These are phyloP conservation scores for Triangularia setosa DNA, from an alignment of 2,329 filamentous ascomycete genomes.

Conservation along the genomic window DNA sequence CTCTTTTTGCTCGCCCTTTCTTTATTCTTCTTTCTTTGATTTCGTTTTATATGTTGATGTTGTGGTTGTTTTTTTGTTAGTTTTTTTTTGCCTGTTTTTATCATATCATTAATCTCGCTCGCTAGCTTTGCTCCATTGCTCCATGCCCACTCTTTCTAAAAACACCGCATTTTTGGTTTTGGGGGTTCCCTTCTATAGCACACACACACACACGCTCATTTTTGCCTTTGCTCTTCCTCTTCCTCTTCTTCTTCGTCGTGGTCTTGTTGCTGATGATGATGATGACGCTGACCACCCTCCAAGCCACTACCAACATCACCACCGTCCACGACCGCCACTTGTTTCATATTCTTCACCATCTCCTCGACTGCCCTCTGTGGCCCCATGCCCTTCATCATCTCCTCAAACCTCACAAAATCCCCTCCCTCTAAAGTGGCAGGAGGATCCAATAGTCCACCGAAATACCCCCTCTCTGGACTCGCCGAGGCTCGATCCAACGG, in stretches of 20 bases:
- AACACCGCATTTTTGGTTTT: not conserved
- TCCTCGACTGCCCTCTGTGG: not conserved
- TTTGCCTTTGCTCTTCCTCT: no score
- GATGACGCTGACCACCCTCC: no score
- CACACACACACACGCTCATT: no score
- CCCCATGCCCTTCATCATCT: not conserved
- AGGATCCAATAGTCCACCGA: no score
- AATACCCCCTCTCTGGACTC: not conserved
- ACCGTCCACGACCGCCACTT: no score
- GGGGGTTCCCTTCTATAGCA: not conserved
- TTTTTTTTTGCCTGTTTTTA: not conserved
- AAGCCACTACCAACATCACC: no score
- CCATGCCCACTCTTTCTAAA: not conserved
- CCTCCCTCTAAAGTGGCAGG: no score
- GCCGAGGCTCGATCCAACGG: not conserved
- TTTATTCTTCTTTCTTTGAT: not conserved
- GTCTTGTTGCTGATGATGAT: no score
- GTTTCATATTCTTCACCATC: no score
- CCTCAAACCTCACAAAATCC: not conserved
- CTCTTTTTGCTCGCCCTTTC: not conserved
- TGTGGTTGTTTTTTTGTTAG: no score
- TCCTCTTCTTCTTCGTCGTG: not conserved
- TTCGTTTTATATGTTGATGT: no score
- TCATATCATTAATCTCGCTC: not conserved
- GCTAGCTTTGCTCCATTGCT: not conserved